These are phyloP conservation scores for Nigrospora oryzae DNA, from an alignment of 2,329 filamentous ascomycete species.

Conservation along the genomic window DNA sequence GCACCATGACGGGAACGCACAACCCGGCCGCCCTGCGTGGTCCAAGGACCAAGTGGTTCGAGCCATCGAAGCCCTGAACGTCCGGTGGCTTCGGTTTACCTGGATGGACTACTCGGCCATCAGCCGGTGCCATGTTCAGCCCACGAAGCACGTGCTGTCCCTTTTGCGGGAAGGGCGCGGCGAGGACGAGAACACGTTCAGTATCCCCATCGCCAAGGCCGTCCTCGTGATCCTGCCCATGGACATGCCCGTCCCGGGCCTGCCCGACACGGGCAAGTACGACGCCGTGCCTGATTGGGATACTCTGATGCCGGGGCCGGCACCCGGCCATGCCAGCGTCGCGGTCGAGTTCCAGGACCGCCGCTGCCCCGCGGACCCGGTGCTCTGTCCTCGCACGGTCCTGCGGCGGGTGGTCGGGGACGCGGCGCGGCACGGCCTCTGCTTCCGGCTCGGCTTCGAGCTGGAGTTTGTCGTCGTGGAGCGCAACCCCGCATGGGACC, in stretches of 20 bases:
- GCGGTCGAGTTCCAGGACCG: constrained; percentile 57
- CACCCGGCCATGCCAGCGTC: constrained; percentile 54
- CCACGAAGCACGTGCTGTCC: constrained; percentile 46
- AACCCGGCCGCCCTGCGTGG: no score
- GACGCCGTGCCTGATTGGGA: constrained; percentile 57
- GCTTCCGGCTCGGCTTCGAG: constrained; percentile 68
- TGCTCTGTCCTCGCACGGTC: constrained; percentile 57
- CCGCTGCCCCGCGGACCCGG: constrained; percentile 35
- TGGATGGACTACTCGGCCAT: constrained; percentile 75
- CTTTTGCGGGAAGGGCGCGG: constrained; percentile 35
- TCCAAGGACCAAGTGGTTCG: no score
- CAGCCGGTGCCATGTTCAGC: constrained; percentile 57
- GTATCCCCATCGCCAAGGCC: constrained; percentile 55
- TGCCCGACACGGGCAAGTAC: constrained; percentile 55
- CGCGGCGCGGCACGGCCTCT: constrained; percentile 42
- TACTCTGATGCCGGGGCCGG: constrained; percentile 51
- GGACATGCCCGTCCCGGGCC: constrained; percentile 47
- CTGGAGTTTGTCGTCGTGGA: constrained; percentile 69
- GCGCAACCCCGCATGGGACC: constrained; percentile 23
- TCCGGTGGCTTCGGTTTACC: constrained; percentile 62
- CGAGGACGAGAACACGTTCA: constrained; percentile 10
- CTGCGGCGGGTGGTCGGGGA: constrained; percentile 45
- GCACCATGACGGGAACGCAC: no score
- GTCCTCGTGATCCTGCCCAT: constrained; percentile 60
- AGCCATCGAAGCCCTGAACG: constrained; percentile 4